Percentiles rank a stretch among this genome's conserved stretches.
These are phyloP conservation scores for Lyophyllum decastes DNA, from an alignment of 768 basidiomycete genomes.

Conservation along the genomic window DNA sequence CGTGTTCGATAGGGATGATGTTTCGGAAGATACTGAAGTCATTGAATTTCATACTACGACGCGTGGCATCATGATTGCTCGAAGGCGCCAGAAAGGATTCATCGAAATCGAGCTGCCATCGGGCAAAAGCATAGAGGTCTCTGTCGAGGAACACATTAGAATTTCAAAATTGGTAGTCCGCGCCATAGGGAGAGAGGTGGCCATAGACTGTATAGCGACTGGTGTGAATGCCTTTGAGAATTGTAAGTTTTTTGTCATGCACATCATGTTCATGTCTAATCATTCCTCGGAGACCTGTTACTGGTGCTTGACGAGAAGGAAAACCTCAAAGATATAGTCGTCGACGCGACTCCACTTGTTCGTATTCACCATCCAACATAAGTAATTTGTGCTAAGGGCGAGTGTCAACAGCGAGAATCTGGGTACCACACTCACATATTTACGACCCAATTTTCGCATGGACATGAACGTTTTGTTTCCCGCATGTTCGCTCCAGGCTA, in stretches of 20 bases:
- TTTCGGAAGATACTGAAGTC: conserved; percentile 25
- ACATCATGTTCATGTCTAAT: no score
- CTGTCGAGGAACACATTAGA: conserved; percentile 28
- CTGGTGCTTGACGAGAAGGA: conserved; percentile 39
- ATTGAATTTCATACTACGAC: conserved; percentile 33
- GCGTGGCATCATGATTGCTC: conserved; percentile 28
- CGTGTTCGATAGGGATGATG: conserved; percentile 34
- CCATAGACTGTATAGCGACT: conserved; percentile 34
- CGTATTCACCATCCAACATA: conserved; percentile 39
- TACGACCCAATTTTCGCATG: conserved; percentile 34
- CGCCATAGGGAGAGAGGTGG: conserved; percentile 40
- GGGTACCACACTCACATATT: conserved; percentile 39
- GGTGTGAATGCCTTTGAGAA: conserved; percentile 33
- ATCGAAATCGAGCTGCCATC: conserved; percentile 42
- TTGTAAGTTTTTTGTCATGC: conserved; percentile 25
- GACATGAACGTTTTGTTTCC: conserved; percentile 42
- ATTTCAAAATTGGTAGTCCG: conserved; percentile 31
- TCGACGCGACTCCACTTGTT: conserved; percentile 7
- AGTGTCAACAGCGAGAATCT: conserved; percentile 27
- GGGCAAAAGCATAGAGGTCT: conserved; percentile 22
- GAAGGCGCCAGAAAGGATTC: conserved; percentile 28
- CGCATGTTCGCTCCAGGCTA: conserved; percentile 48
- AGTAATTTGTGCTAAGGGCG: conserved; percentile 18
- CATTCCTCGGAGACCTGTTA: conserved; percentile 32
- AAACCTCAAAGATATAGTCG: conserved; percentile 12